Evolutionary conservation across 2,329 filamentous ascomycete genomes (phyloP).

Genomic region (Stromatinia cepivora): DNA sequence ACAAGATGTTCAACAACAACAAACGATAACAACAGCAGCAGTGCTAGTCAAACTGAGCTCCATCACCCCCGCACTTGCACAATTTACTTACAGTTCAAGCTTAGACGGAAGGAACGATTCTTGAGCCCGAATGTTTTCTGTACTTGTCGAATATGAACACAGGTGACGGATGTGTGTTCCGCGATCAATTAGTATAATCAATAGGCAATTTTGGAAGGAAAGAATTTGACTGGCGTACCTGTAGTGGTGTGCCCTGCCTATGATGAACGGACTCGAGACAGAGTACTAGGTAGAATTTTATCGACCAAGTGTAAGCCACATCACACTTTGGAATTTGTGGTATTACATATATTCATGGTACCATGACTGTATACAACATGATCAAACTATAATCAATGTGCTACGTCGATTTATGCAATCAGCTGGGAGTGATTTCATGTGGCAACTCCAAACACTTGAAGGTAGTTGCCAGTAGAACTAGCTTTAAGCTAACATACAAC

Average conservation of each 20-base stretch:
- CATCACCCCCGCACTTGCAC: not conserved
- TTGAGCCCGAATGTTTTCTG: not conserved
- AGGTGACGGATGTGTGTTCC: not conserved
- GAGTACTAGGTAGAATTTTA: not conserved
- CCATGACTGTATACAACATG: no score
- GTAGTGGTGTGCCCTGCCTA: not conserved
- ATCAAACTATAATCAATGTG: not conserved
- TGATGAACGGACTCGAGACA: not conserved
- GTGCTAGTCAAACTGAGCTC: not conserved
- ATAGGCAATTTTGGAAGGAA: not conserved
- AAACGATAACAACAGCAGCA: no score
- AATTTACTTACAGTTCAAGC: not conserved
- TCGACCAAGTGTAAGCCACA: not conserved
- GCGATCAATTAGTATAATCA: not conserved
- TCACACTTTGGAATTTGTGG: not conserved
- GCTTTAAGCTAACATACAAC: not conserved
- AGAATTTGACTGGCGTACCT: not conserved
- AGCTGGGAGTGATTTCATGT: not conserved
- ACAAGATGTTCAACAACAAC: not conserved
- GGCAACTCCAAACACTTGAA: not conserved
- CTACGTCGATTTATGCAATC: not conserved
- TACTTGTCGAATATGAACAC: not conserved
- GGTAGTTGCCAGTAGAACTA: slow-evolving; percentile 1
- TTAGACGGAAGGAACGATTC: not conserved
- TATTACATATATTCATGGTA: not conserved